Evolutionary conservation across 805 yeast genomes (phyloP), one percentile per base, ranked within the genome.

Genomic region (Lachancea kluyveri): DNA sequence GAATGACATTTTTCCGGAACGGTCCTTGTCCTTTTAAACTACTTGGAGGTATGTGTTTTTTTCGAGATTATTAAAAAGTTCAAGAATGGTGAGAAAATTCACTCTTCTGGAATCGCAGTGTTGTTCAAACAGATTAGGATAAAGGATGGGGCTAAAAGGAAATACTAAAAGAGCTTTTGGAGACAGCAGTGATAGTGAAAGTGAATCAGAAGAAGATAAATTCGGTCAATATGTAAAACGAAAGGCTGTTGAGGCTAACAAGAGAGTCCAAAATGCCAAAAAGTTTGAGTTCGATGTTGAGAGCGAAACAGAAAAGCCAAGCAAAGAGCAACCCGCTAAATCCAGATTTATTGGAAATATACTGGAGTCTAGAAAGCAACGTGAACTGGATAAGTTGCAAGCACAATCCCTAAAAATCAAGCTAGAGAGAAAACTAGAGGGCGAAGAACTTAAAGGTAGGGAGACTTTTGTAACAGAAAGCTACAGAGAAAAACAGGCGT

Each of bases 401-500:
- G 58, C 68, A 2, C 48, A 55, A 30, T 68, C 68, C 16, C 41
- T 61, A 14, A 59, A 56, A 28, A 39, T 54, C 6, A 64, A 58
- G 23, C 47, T 57, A 24, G 69, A 65, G 35, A 40, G 68, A 6
- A 59, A 60, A 19, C 34, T 48, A 13, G 73, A 68, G 36, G 65
- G 64, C 4, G 64, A 60, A 22, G 52, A 51, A 18, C 57, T 42
- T 28, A 54, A 47, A 4, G 67, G 52, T 12, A 65, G 60, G 28
- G 70, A 68, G 28, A 62, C 52, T 16, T 75, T 73, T 52, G 68
- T 72, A 7, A 67, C 77, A 1, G 48, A 59, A 1, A 66, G 68
- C 0, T 77, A 74, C 44, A 60, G 62, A 42, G 50, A 50, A 24
- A 60, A 60, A 33, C 62, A 60, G 40, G 54, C 54, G 22, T 61